Percentiles rank a stretch among this genome's conserved stretches.
Conservation (phyloP, 495 filamentous ascomycete genomes). For the Neurospora sp. region DNA sequence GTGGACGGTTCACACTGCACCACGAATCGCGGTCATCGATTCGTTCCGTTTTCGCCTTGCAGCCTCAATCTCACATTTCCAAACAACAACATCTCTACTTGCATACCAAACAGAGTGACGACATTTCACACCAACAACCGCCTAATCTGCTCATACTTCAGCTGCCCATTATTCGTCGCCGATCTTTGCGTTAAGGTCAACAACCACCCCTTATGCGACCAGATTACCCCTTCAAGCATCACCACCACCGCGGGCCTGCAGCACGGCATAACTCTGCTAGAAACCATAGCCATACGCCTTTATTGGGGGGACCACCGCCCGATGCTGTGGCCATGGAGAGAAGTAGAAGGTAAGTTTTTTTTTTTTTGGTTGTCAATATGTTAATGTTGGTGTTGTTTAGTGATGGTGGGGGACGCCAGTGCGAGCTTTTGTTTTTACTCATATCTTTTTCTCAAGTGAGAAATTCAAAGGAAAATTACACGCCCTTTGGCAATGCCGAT, state of each 20-base stretch:
- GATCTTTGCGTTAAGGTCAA: background rate
- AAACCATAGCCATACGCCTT: slow-evolving; percentile 1
- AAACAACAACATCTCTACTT: background rate
- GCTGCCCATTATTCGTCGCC: background rate
- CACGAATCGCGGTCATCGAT: background rate
- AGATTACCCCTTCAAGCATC: background rate
- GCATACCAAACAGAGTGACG: background rate
- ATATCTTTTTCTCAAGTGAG: slow-evolving; percentile 5
- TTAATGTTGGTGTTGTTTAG: background rate
- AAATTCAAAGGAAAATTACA: background rate
- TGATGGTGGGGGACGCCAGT: background rate
- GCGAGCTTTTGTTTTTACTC: background rate
- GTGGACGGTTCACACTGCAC: background rate
- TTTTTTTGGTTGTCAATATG: background rate
- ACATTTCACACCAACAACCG: background rate
- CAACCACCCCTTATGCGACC: background rate
- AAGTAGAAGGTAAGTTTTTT: slow-evolving; percentile 28
- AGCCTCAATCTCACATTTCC: background rate
- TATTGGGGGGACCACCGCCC: background rate
- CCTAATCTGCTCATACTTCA: background rate
- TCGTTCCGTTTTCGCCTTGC: background rate
- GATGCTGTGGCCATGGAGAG: slow-evolving; percentile 14
- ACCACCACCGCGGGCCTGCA: background rate
- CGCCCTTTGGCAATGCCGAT: background rate
- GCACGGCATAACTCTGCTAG: background rate